Percentiles rank a stretch among this genome's conserved stretches.
These are phyloP conservation scores for Magnusiomyces paraingens DNA, from an alignment of 1,139 yeast species.

Conservation along the genomic window DNA sequence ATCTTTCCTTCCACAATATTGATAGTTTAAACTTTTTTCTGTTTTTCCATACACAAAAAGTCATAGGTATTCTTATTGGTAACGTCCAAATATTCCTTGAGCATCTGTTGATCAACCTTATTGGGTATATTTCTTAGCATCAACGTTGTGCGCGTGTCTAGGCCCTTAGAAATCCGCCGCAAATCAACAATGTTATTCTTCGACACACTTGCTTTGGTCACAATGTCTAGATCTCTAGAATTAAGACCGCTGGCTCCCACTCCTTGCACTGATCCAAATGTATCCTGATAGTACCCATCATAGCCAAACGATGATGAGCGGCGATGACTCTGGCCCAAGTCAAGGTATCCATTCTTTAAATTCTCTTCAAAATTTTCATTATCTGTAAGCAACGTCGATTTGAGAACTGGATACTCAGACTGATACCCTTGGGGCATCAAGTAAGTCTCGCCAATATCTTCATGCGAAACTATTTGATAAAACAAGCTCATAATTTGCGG, in stretches of 20 bases:
- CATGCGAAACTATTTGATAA: not conserved
- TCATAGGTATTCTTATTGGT: slow-evolving; percentile 47
- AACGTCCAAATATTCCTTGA: slow-evolving; percentile 41
- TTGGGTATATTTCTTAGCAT: slow-evolving; percentile 50
- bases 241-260: slow-evolving; percentile 5
- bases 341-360: slow-evolving; percentile 21
- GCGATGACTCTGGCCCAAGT: slow-evolving; percentile 6
- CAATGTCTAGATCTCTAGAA: slow-evolving; percentile 12
- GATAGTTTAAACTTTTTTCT: too few relatives aligned
- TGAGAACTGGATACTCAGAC: not conserved
- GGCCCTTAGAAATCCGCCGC: slow-evolving; percentile 35
- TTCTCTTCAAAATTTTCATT: slow-evolving; percentile 14
- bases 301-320: slow-evolving; percentile 5
- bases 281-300: slow-evolving; percentile 3
- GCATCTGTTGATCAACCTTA: slow-evolving; percentile 40
- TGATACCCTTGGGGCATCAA: not conserved
- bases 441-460: not conserved
- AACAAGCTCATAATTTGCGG: too few relatives aligned
- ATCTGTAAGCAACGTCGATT: too few relatives aligned
- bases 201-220: slow-evolving; percentile 31
- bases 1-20: slow-evolving; percentile 6
- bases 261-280: slow-evolving; percentile 4
- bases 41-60: slow-evolving; percentile 40
- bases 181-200: slow-evolving; percentile 34
- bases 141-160: slow-evolving; percentile 42